phyloP scores from a whole-genome alignment of 768 basidiomycete genomes.

The Cystobasidium ongulense region DNA sequence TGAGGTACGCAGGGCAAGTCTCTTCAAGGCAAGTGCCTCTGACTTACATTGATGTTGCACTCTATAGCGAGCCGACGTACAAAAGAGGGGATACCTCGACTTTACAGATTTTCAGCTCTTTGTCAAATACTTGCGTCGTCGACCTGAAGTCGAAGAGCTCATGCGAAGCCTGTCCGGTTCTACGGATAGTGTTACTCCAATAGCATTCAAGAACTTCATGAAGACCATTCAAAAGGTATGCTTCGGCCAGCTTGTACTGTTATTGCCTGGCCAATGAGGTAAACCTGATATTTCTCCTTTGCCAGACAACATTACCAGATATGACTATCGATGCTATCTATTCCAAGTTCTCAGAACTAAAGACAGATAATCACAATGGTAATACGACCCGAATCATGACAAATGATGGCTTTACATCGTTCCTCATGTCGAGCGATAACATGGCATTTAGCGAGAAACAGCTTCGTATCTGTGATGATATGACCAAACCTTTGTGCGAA shows the following conservation, averaged over 20 bases:
- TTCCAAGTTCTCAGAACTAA: constrained; percentile 38
- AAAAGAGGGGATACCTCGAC: constrained; percentile 51
- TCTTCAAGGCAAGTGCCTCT: background rate
- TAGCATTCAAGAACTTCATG: constrained; percentile 54
- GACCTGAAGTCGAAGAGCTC: constrained; percentile 68
- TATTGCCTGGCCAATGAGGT: background rate
- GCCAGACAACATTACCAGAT: constrained; percentile 9
- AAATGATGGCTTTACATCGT: constrained; percentile 62
- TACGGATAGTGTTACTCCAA: constrained; percentile 42
- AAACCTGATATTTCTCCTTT: background rate
- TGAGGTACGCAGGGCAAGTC: background rate
- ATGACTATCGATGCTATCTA: constrained; percentile 10
- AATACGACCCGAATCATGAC: constrained; percentile 45
- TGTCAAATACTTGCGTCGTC: constrained; percentile 70
- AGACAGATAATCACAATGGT: constrained; percentile 31
- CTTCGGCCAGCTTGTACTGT: constrained; percentile 29
- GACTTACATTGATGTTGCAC: background rate
- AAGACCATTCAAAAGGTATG: constrained; percentile 53
- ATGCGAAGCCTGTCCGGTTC: background rate
- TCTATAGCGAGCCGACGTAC: constrained; percentile 21
- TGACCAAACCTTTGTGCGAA: constrained; percentile 77
- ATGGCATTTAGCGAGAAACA: constrained; percentile 50
- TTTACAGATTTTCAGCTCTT: constrained; percentile 73
- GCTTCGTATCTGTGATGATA: constrained; percentile 61
- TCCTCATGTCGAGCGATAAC: constrained; percentile 74